Conservation (phyloP, 331 rosid species). For the Dryas integrifolia region DNA sequence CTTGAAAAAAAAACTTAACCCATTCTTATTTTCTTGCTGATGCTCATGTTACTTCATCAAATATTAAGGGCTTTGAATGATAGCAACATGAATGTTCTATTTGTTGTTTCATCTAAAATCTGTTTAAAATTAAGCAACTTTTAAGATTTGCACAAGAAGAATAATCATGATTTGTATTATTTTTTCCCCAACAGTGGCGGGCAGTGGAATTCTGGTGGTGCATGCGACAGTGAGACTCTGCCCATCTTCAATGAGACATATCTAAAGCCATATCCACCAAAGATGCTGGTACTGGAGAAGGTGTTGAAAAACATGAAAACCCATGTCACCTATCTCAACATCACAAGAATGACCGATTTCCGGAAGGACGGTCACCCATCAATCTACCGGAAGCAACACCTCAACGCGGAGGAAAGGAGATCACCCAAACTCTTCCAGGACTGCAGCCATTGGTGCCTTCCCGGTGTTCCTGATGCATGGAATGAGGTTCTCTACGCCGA, state of each 20-base stretch:
- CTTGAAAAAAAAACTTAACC: background rate
- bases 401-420: slow-evolving; percentile 50
- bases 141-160: background rate
- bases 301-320: slow-evolving; percentile 77
- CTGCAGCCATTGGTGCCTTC: slow-evolving; percentile 99
- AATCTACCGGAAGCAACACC: slow-evolving; percentile 61
- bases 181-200: slow-evolving; percentile 62
- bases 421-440: slow-evolving; percentile 71
- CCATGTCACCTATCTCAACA: slow-evolving; percentile 64
- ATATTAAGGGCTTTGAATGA: background rate
- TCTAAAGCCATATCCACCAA: slow-evolving; percentile 57
- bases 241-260: slow-evolving; percentile 75
- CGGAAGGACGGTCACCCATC: slow-evolving; percentile 98
- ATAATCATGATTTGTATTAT: background rate
- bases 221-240: slow-evolving; percentile 64
- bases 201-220: slow-evolving; percentile 97
- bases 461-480: slow-evolving; percentile 91
- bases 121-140: background rate
- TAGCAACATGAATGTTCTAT: background rate
- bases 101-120: background rate
- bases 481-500: slow-evolving; percentile 81
- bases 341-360: slow-evolving; percentile 87
- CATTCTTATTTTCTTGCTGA: background rate
- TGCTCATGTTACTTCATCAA: background rate
- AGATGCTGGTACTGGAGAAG: slow-evolving; percentile 74